Base-by-base conservation (phyloP, 345 rosid genomes). In the Salix koriyanagi region DNA sequence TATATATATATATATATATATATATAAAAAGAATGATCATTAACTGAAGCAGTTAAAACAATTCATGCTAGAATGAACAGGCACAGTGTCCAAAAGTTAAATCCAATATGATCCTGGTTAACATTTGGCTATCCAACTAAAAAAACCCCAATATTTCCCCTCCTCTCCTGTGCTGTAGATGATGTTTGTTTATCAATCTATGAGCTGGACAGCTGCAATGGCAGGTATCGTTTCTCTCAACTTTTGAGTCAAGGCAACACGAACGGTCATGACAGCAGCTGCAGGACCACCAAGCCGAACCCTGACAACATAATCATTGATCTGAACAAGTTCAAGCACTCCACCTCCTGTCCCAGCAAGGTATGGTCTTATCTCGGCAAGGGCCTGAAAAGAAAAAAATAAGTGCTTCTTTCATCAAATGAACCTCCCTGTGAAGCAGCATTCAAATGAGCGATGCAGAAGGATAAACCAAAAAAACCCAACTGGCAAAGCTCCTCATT, bases 331-430 rank as follows among this genome's bases (percentile, higher is more conserved):
- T 81, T 93, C 97, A 46, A 93, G 93, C 26, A 82, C 84, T 25
- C 97, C 99, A 64, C 98, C 98, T 73, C 97, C 98, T 0, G 99
- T 88, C 11, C 99, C 99, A 0, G 91, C 86, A 16, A 95, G 87
- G 86, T 91, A 93, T 12, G 99, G 99, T 69, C 99, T 82, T 68
- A 95, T 86, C 86, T 93, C 98, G 5, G 92, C 83, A 32, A 93
- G 97, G 73, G 93, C 85, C 99, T 92, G 86, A 65, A 83, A 70
- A 34, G 37, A 34, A 34, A 34, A 34, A 34, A 0, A 30, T 30
- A 34, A 34, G 37, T 34, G 34, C 34, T 32, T 34, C 37, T 34
- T 34, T 34, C 48, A 12, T 44, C 13, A 44, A 10, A 44, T 44
- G 48, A 44, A 44, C 4, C 12, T 44, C 48, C 48, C 48, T 44